Conservation (phyloP, 768 basidiomycete genomes). For the Calocybe indica region DNA sequence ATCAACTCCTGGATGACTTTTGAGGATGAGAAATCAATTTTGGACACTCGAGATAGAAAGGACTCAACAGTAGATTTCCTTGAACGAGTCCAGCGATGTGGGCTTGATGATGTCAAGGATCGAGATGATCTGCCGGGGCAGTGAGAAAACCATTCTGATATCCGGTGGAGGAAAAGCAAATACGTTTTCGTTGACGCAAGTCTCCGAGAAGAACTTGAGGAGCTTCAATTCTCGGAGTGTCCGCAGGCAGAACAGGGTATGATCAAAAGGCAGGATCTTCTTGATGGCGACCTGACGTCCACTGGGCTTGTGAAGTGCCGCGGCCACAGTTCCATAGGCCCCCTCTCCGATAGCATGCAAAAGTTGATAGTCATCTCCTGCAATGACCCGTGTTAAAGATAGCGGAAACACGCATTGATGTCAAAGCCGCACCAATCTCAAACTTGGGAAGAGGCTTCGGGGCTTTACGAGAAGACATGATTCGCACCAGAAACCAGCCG, state of each 20-base stretch:
- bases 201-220: slow-evolving; percentile 77
- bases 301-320: slow-evolving; percentile 79
- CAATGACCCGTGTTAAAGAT: neutral
- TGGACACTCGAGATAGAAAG: slow-evolving; percentile 6
- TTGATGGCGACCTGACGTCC: slow-evolving; percentile 90
- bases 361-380: slow-evolving; percentile 70
- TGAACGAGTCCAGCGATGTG: slow-evolving; percentile 65
- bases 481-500: slow-evolving; percentile 45
- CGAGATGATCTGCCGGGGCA: slow-evolving; percentile 66
- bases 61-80: slow-evolving; percentile 72
- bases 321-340: slow-evolving; percentile 86
- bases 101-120: slow-evolving; percentile 91
- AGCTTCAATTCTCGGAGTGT: slow-evolving; percentile 91
- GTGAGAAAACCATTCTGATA: slow-evolving; percentile 5
- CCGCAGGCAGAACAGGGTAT: slow-evolving; percentile 84
- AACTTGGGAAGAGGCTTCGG: slow-evolving; percentile 69
- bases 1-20: slow-evolving; percentile 82
- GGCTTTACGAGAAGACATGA: slow-evolving; percentile 53
- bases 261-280: slow-evolving; percentile 93
- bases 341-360: slow-evolving; percentile 78
- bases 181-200: slow-evolving; percentile 79
- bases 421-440: slow-evolving; percentile 47
- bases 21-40: neutral
- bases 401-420: neutral
- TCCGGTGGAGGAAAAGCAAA: slow-evolving; percentile 7